Evolutionary conservation across 2,329 filamentous ascomycete genomes (phyloP).

Genomic region (Claviceps sp.): DNA sequence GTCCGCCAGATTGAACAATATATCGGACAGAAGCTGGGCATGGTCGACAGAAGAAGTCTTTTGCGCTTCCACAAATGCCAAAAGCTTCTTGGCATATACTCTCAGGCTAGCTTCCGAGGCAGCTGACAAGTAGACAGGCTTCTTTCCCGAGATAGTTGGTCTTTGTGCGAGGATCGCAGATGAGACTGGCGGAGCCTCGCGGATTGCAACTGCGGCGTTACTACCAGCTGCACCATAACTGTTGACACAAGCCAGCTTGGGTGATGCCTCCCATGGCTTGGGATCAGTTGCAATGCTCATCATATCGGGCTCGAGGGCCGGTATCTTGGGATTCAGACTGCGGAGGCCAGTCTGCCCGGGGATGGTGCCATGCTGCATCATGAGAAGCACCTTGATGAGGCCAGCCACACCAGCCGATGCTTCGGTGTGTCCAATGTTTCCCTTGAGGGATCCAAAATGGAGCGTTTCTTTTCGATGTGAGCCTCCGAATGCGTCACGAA

Average conservation of each 20-base stretch:
- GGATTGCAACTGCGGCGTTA: conserved; percentile 17
- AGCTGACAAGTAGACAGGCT: neutral
- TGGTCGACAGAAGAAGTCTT: neutral
- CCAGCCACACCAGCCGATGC: conserved; percentile 16
- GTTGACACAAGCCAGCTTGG: conserved; percentile 18
- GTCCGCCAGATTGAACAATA: neutral
- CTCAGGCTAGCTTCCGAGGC: neutral
- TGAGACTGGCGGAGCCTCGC: conserved; percentile 5
- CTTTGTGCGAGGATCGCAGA: neutral
- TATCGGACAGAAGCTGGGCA: neutral
- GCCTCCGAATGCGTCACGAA: conserved; percentile 26
- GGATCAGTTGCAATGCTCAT: conserved; percentile 21
- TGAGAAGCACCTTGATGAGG: conserved; percentile 19
- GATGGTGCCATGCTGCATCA: conserved; percentile 15
- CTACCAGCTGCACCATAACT: conserved; percentile 24
- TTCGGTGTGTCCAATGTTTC: conserved; percentile 50
- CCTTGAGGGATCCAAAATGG: conserved; percentile 33
- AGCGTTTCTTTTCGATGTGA: neutral
- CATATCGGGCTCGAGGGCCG: conserved; percentile 16
- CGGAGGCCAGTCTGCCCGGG: conserved; percentile 21
- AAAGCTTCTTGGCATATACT: neutral
- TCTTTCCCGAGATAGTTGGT: neutral
- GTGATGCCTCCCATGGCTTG: conserved; percentile 10
- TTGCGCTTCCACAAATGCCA: neutral
- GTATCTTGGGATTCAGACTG: conserved; percentile 17